Base-by-base conservation (phyloP, 805 yeast species). In the Starmerella geochares region DNA sequence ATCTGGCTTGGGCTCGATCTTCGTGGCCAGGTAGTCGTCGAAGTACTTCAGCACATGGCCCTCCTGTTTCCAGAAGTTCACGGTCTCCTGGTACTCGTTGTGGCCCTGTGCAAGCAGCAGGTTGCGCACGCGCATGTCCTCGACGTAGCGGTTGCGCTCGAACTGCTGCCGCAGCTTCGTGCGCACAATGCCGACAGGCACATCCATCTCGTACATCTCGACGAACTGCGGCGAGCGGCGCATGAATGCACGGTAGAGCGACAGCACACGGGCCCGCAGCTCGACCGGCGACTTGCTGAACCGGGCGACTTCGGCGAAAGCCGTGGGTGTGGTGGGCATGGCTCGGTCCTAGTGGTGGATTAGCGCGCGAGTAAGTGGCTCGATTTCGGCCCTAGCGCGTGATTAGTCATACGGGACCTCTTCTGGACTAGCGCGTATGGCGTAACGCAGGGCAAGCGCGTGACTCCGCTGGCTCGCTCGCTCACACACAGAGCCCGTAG, bases 11-110 rank as follows among this genome's bases (percentile, higher is more conserved):
- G 51, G 54, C 54, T 77, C 75, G 38, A 71, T 71, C 55, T 72
- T 73, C 57, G 82, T 76, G 29, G 70, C 71, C 39, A 74, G 75
- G 64, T 76, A 81, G 59, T 79, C 80, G 58, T 80, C 84, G 59
- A 85, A 85, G 71, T 81, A 85, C 68, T 81, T 78, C 79, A 83
- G 72, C 40, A 85, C 86, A 66, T 85, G 94, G 56, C 88, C 77
- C 63, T 78, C 79, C 72, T 86, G 94, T 66, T 85, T 86, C 94
- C 95, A 85, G 71, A 85, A 85, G 69, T 86, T 86, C 61, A 81
- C 75, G 62, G 84, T 74, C 64, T 85, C 94, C 69, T 85, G 95
- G 68, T 79, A 86, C 66, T 86, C 95, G 92, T 83, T 83, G 62
- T 83, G 87, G 6, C 90, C 94, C 70, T 84, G 83, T 70, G 83